Base-by-base conservation (phyloP, 1,284 basidiomycete species). In the Sporisorium graminicola region DNA sequence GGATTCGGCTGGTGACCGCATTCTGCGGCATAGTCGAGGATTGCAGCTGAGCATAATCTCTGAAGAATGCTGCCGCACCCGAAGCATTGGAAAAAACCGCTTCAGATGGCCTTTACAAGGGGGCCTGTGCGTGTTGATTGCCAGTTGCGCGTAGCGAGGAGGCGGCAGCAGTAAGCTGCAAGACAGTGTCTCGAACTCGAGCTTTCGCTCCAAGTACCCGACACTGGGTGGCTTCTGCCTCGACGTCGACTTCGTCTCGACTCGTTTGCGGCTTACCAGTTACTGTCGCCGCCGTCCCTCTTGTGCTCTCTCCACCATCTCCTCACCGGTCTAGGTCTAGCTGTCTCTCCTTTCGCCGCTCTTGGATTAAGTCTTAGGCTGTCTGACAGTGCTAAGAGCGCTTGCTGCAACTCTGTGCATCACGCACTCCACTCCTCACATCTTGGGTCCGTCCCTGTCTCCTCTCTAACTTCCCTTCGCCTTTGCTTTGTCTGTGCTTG, bases 101-200 rank as follows among this genome's bases (percentile, higher is more conserved):
- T 31, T 5, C 29, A 10, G 29, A 31, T 5, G 29, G 29, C 5
- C 29, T 5, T 31, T 31, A 10, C 29, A 10, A 31, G 29, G 5
- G 10, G 29, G 29, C 29, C 10, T 12, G 33, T 40, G 18, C 37
- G 5, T 40, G 37, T 14, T 37, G 37, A 40, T 14, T 35, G 33
- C 33, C 33, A 35, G 9, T 35, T 35, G 33, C 33, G 33, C n/a
- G n/a, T n/a, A n/a, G n/a, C n/a, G 31, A 31, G 37, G n/a, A 40
- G 5, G 13, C 8, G 7, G 18, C 35, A 13, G 35, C n/a, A n/a
- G n/a, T n/a, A 35, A 31, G 29, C 29, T 31, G 35, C 35, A 13
- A 35, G 35, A 29, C 27, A 31, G 18, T 50, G 49, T 50, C 49
- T 31, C 49, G 49, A 50, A 50, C n/a, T 50, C 27, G 49, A 29